A percentile compares a stretch with the other conserved stretches of the same genome.
Evolutionary conservation across 768 basidiomycete species (phyloP).

Genomic region (Gymnopilus dilepis): DNA sequence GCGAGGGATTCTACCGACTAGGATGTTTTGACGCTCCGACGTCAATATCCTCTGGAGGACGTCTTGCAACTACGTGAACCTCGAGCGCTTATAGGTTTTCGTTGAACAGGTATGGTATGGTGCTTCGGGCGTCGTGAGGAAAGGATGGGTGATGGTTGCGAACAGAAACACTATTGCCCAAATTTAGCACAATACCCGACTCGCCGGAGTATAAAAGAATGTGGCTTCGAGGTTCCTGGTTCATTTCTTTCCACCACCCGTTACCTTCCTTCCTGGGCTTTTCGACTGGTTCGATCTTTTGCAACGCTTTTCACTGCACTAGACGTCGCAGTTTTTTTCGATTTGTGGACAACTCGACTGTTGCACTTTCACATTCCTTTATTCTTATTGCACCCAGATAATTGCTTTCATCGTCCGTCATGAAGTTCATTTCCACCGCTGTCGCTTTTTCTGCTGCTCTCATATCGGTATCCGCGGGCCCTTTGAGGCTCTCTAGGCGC

Average conservation of each 20-base stretch:
- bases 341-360: slow-evolving; percentile 13
- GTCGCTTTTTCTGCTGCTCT: slow-evolving; percentile 34
- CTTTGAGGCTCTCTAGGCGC: slow-evolving; percentile 40
- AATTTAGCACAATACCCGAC: not conserved
- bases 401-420: slow-evolving; percentile 17
- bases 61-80: too few relatives aligned
- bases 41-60: too few relatives aligned
- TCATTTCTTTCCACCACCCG: slow-evolving; percentile 8
- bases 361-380: slow-evolving; percentile 13
- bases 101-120: too few relatives aligned
- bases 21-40: too few relatives aligned
- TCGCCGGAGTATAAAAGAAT: not conserved
- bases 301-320: slow-evolving; percentile 10
- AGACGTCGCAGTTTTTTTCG: slow-evolving; percentile 16
- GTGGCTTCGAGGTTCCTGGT: not conserved
- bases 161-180: not conserved
- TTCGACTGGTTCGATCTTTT: slow-evolving; percentile 20
- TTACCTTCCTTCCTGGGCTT: slow-evolving; percentile 14
- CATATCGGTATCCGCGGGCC: slow-evolving; percentile 44
- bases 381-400: not conserved
- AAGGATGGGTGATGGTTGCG: not conserved
- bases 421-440: slow-evolving; percentile 31
- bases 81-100: too few relatives aligned
- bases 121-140: not conserved
- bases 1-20: too few relatives aligned